Evolutionary conservation across 306 rosid species (phyloP), one percentile per base, ranked within the genome.

Genomic region (Castanea crenata): DNA sequence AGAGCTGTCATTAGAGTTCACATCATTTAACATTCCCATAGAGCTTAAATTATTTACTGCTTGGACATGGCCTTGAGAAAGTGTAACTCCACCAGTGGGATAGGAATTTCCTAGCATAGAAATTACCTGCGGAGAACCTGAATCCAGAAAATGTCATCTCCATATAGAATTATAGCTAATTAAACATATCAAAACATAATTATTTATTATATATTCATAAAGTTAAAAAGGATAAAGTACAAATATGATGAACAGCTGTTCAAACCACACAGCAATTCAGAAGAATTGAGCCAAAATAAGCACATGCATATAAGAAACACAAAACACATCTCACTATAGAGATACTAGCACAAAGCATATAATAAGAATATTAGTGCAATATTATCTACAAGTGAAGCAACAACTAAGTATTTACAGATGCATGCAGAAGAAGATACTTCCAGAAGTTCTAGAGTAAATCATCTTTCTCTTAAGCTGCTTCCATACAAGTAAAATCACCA

Each of bases 11-110:
- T 75, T 88, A n/a, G 98, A 78, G 88, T 89, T 93, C 67, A 90
- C 85, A 81, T 96, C 99, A 88, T 90, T 95, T 90, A 93, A 83
- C 97, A 96, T 90, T 78, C 99, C 94, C 91, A 95, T 86, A 34
- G 93, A 87, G 91, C 84, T 91, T 83, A 94, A 81, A 85, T 80
- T 92, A 89, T 84, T 90, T 61, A 90, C 84, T 75, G 86, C 88
- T 84, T 95, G 97, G 55, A 91, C 88, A 75, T 96, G 98, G 85
- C 80, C 86, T 88, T 93, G 99, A 35, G 97, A 91, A 81, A 88
- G 93, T 3, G 89, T 93, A 74, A 96, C 99, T 78, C 98, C 99
- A 69, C 91, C 91, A 79, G 76, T 57, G 31, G 96, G 92, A 88
- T 93, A 95, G 62, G 99, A 91, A 86, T 82, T 95, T 69, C 98